A percentile compares a stretch with the other conserved stretches of the same genome.
phyloP scores from a whole-genome alignment of 768 basidiomycete genomes.

The Kwoniella europaea region DNA sequence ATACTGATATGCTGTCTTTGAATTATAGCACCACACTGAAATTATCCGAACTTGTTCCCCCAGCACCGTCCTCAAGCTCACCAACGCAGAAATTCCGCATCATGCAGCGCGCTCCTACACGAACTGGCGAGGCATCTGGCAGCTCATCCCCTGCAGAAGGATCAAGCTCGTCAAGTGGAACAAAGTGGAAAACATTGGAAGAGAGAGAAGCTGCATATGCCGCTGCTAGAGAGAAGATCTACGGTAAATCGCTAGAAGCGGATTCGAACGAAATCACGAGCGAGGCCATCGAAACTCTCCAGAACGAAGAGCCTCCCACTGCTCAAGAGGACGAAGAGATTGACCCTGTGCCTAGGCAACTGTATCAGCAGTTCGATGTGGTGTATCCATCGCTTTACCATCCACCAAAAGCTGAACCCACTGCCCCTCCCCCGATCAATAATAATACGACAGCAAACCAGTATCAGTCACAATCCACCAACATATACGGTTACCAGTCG shows the following conservation, averaged over 20 bases:
- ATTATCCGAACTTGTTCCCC: slow-evolving; percentile 37
- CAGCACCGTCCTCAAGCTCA: slow-evolving; percentile 19
- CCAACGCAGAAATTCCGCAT: slow-evolving; percentile 41
- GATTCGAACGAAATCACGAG: neutral
- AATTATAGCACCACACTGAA: slow-evolving; percentile 26
- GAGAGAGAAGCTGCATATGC: slow-evolving; percentile 50
- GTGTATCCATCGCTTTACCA: slow-evolving; percentile 45
- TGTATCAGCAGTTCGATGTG: slow-evolving; percentile 31
- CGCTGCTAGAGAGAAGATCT: slow-evolving; percentile 42
- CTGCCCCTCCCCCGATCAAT: slow-evolving; percentile 9
- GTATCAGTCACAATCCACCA: slow-evolving; percentile 1
- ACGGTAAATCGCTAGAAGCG: slow-evolving; percentile 24
- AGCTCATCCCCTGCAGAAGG: slow-evolving; percentile 31
- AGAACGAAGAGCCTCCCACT: neutral
- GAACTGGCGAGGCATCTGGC: slow-evolving; percentile 1
- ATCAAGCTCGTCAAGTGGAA: slow-evolving; percentile 15
- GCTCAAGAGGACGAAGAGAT: slow-evolving; percentile 31
- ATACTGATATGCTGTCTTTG: neutral
- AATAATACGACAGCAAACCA: slow-evolving; percentile 8
- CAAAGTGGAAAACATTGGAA: slow-evolving; percentile 43
- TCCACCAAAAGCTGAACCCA: slow-evolving; percentile 25
- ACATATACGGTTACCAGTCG: slow-evolving; percentile 15
- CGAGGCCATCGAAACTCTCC: neutral
- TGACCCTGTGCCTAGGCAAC: slow-evolving; percentile 43
- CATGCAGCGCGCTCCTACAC: slow-evolving; percentile 38